Conservation (phyloP, 2,329 filamentous ascomycete species). For the Graphilbum sp. region DNA sequence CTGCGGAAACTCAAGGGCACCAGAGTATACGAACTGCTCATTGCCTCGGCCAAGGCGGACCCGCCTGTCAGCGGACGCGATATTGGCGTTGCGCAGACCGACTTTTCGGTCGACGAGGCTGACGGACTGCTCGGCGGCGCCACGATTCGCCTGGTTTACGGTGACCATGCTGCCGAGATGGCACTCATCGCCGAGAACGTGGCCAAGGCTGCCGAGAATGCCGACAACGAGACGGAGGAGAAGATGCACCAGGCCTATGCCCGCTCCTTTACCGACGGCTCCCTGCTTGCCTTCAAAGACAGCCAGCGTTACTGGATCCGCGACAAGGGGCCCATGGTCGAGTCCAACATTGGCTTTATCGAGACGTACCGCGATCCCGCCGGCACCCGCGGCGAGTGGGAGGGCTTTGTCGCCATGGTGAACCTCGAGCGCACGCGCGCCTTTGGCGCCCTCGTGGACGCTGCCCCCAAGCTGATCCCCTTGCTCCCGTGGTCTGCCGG, state of each 20-base stretch:
- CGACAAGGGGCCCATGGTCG: slow-evolving; percentile 65
- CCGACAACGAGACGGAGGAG: slow-evolving; percentile 58
- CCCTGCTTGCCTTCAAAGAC: slow-evolving; percentile 63
- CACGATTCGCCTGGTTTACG: slow-evolving; percentile 55
- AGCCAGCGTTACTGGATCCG: slow-evolving; percentile 69
- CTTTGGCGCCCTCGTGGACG: slow-evolving; percentile 70
- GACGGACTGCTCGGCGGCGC: slow-evolving; percentile 46
- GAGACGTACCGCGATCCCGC: slow-evolving; percentile 76
- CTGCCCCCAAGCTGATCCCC: slow-evolving; percentile 70
- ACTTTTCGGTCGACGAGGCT: slow-evolving; percentile 43
- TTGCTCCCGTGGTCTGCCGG: slow-evolving; percentile 74
- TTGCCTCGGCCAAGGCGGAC: slow-evolving; percentile 48
- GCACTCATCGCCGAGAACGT: slow-evolving; percentile 48
- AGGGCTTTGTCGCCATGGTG: slow-evolving; percentile 68
- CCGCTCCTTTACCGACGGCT: slow-evolving; percentile 58
- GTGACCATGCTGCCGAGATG: slow-evolving; percentile 61
- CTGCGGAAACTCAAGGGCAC: slow-evolving; percentile 44
- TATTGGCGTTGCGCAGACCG: slow-evolving; percentile 42
- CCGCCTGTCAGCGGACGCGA: slow-evolving; percentile 50
- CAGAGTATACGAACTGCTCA: slow-evolving; percentile 50
- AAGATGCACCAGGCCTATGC: slow-evolving; percentile 60
- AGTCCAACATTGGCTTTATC: slow-evolving; percentile 70
- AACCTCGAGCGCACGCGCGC: slow-evolving; percentile 82
- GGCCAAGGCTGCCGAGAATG: slow-evolving; percentile 49
- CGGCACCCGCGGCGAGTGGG: slow-evolving; percentile 69